phyloP scores from a whole-genome alignment of 2,329 filamentous ascomycete genomes.

The Aspergillus texensis region DNA sequence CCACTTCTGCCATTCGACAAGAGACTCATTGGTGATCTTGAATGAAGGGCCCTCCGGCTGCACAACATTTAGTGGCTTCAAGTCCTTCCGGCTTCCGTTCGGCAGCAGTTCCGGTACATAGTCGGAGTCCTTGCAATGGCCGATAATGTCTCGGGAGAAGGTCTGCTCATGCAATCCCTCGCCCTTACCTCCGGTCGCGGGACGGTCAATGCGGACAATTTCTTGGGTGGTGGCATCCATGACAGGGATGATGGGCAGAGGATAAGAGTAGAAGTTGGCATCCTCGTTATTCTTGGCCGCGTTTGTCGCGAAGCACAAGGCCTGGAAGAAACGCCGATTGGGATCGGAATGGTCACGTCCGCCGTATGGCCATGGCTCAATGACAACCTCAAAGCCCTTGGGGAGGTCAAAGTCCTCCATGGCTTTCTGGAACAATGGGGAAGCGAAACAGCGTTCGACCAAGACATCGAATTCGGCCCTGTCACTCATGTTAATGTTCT shows the following conservation, averaged over 20 bases:
- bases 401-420: slow-evolving; percentile 56
- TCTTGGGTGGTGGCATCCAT: slow-evolving; percentile 60
- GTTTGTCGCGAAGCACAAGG: slow-evolving; percentile 54
- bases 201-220: slow-evolving; percentile 60
- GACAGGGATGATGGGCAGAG: slow-evolving; percentile 54
- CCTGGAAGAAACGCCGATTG: slow-evolving; percentile 55
- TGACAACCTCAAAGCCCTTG: slow-evolving; percentile 57
- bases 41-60: slow-evolving; percentile 73
- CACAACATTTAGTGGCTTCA: slow-evolving; percentile 72
- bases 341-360: slow-evolving; percentile 53
- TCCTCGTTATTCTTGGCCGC: slow-evolving; percentile 50
- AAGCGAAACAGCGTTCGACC: slow-evolving; percentile 54
- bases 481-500: neutral
- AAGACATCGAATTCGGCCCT: slow-evolving; percentile 52
- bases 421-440: slow-evolving; percentile 55
- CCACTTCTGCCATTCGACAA: slow-evolving; percentile 67
- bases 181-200: slow-evolving; percentile 54
- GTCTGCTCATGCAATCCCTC: slow-evolving; percentile 51
- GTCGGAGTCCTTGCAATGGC: slow-evolving; percentile 56
- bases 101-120: slow-evolving; percentile 55
- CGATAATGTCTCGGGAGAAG: slow-evolving; percentile 51
- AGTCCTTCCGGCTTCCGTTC: slow-evolving; percentile 49
- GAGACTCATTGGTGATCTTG: slow-evolving; percentile 43
- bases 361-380: slow-evolving; percentile 62
- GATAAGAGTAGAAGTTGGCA: slow-evolving; percentile 65